Percentiles rank a stretch among this genome's conserved stretches.
Conservation (phyloP, 257 asterid species). For the Solanum stenotomum region DNA sequence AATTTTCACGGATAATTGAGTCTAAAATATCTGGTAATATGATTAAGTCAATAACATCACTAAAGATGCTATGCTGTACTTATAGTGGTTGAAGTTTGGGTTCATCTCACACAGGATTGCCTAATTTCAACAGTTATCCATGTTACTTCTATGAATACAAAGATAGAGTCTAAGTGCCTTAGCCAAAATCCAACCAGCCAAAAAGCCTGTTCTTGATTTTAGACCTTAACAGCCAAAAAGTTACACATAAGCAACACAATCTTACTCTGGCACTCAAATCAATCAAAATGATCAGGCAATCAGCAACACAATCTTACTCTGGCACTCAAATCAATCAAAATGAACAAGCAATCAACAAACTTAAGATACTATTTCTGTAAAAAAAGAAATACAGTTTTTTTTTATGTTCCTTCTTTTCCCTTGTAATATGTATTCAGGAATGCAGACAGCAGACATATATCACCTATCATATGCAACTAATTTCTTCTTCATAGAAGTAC, state of each 20-base stretch:
- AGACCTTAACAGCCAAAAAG: not conserved
- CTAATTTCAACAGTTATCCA: not conserved
- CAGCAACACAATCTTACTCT: not conserved
- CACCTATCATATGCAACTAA: not conserved
- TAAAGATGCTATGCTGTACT: not conserved
- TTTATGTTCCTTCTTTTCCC: not conserved
- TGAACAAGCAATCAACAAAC: not conserved
- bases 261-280: not conserved
- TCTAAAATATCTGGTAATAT: not conserved
- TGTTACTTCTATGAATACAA: not conserved
- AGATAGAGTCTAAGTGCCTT: not conserved
- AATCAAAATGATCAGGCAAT: not conserved
- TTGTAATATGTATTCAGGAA: not conserved
- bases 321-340: not conserved
- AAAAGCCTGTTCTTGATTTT: not conserved
- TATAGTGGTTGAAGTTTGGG: not conserved
- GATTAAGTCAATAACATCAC: not conserved
- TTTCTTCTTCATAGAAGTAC: not conserved
- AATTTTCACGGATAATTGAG: not conserved
- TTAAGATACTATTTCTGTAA: not conserved
- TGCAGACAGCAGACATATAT: not conserved
- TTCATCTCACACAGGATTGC: not conserved
- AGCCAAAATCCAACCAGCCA: not conserved
- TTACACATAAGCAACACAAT: not conserved
- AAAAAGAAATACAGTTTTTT: not conserved